A percentile compares a stretch with the other conserved stretches of the same genome.
These are phyloP conservation scores for Botrytis sinoallii DNA, from an alignment of 2,329 filamentous ascomycete genomes.

Conservation along the genomic window DNA sequence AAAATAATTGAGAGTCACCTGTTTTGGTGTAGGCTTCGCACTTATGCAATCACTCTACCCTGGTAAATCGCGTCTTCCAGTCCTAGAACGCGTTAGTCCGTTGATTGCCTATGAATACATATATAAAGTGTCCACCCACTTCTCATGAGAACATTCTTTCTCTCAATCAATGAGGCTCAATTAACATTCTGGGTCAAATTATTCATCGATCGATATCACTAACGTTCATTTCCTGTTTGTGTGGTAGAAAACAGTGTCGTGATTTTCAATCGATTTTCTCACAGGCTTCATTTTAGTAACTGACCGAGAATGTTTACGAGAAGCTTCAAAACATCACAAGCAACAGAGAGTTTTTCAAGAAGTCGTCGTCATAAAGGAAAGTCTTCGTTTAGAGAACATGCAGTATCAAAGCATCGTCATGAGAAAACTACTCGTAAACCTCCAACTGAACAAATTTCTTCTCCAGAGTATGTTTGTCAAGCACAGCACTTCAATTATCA, in stretches of 20 bases:
- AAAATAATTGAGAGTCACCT: constrained; percentile 1
- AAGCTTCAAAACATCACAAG: constrained; percentile 34
- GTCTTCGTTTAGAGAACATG: constrained; percentile 39
- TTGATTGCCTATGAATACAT: constrained; percentile 10
- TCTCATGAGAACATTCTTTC: background rate
- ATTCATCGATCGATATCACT: background rate
- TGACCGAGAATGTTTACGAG: constrained; percentile 33
- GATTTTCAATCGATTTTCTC: background rate
- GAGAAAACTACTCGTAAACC: constrained; percentile 32
- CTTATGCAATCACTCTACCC: constrained; percentile 1
- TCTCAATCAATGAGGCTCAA: constrained; percentile 12
- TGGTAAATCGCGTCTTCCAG: constrained; percentile 7
- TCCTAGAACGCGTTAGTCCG: constrained; percentile 8
- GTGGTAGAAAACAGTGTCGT: constrained; percentile 7
- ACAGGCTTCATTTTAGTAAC: background rate
- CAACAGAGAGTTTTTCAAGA: constrained; percentile 36
- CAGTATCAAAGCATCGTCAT: constrained; percentile 37
- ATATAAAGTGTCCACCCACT: constrained; percentile 8
- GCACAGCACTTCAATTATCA: constrained; percentile 11
- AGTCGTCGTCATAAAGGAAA: constrained; percentile 32
- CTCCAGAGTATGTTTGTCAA: constrained; percentile 28
- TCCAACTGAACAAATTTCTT: constrained; percentile 32
- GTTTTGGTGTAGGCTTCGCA: constrained; percentile 14
- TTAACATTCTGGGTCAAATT: background rate
- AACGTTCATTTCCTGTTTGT: constrained; percentile 2